Percentiles rank a stretch among this genome's conserved stretches.
phyloP scores from a whole-genome alignment of 345 rosid genomes.

The Eucalyptus sp. region DNA sequence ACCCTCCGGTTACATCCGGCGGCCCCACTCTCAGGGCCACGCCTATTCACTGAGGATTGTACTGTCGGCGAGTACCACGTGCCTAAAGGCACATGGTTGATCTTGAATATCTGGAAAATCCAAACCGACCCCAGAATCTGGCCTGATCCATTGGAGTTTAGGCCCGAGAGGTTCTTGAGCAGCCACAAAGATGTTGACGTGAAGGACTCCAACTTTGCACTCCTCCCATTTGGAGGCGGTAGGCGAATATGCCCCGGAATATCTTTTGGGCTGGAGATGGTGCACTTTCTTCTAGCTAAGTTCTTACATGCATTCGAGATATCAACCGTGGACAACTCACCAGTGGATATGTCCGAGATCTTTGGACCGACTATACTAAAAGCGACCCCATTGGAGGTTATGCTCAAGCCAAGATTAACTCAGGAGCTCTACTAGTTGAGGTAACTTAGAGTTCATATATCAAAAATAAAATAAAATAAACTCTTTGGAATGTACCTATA shows the following conservation, averaged over 20 bases:
- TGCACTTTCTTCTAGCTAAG: slow-evolving; percentile 11
- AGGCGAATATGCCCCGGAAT: slow-evolving; percentile 29
- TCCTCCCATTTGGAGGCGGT: slow-evolving; percentile 34
- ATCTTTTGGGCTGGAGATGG: neutral
- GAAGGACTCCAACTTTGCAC: slow-evolving; percentile 14
- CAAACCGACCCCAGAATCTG: slow-evolving; percentile 16
- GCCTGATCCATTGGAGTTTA: slow-evolving; percentile 19
- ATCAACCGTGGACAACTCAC: neutral
- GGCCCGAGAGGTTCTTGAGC: slow-evolving; percentile 23
- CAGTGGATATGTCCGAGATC: slow-evolving; percentile 7
- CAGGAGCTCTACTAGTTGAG: neutral
- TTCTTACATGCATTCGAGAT: slow-evolving; percentile 22
- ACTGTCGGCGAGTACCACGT: slow-evolving; percentile 10
- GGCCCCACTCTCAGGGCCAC: slow-evolving; percentile 10
- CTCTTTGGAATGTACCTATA: neutral
- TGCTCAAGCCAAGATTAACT: slow-evolving; percentile 5
- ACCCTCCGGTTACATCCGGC: slow-evolving; percentile 19
- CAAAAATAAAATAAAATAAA: neutral
- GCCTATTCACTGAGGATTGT: slow-evolving; percentile 11
- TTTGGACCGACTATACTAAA: neutral
- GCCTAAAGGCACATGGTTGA: slow-evolving; percentile 10
- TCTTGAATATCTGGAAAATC: slow-evolving; percentile 17
- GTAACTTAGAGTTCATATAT: neutral
- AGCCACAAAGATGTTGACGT: slow-evolving; percentile 14
- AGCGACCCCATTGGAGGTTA: slow-evolving; percentile 4